A percentile compares a stretch with the other conserved stretches of the same genome.
These are phyloP conservation scores for Echinochloa phyllopogon DNA, from an alignment of 176 grass and related monocot genomes.

Conservation along the genomic window DNA sequence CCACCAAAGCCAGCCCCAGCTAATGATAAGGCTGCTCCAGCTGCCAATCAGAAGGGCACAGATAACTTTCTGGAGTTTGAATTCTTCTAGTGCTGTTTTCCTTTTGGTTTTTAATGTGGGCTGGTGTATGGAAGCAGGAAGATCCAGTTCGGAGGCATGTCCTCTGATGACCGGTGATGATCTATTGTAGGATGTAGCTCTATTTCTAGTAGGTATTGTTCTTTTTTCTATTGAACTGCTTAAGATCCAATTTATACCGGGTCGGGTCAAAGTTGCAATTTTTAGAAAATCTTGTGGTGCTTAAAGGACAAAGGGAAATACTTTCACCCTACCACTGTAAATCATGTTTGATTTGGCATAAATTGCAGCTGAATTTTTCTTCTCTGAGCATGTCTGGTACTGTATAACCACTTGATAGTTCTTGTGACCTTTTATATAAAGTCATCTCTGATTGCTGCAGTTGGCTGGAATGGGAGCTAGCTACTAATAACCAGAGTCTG, in stretches of 20 bases:
- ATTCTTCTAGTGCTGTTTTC: slow-evolving; percentile 67
- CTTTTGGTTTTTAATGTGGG: slow-evolving; percentile 29
- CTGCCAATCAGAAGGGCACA: slow-evolving; percentile 51
- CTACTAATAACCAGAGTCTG: neutral
- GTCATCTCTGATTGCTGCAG: neutral
- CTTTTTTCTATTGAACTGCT: slow-evolving; percentile 31
- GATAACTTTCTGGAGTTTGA: slow-evolving; percentile 79
- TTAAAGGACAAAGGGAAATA: slow-evolving; percentile 2
- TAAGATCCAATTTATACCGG: slow-evolving; percentile 37
- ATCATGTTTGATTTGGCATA: slow-evolving; percentile 7
- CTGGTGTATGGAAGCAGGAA: slow-evolving; percentile 44
- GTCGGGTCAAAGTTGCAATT: slow-evolving; percentile 40
- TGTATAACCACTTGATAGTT: neutral
- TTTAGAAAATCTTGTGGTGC: neutral
- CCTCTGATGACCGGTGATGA: slow-evolving; percentile 34
- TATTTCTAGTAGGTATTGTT: slow-evolving; percentile 32
- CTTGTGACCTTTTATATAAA: neutral
- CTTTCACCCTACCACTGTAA: slow-evolving; percentile 18
- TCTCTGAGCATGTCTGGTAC: neutral
- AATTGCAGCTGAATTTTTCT: slow-evolving; percentile 18
- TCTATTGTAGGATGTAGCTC: slow-evolving; percentile 46
- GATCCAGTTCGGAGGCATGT: slow-evolving; percentile 21
- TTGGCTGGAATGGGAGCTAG: neutral
- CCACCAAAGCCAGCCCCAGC: slow-evolving; percentile 48
- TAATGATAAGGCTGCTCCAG: slow-evolving; percentile 46